phyloP scores from a whole-genome alignment of 352 stramenopile genomes.

The Globisporangium paroecandrum region DNA sequence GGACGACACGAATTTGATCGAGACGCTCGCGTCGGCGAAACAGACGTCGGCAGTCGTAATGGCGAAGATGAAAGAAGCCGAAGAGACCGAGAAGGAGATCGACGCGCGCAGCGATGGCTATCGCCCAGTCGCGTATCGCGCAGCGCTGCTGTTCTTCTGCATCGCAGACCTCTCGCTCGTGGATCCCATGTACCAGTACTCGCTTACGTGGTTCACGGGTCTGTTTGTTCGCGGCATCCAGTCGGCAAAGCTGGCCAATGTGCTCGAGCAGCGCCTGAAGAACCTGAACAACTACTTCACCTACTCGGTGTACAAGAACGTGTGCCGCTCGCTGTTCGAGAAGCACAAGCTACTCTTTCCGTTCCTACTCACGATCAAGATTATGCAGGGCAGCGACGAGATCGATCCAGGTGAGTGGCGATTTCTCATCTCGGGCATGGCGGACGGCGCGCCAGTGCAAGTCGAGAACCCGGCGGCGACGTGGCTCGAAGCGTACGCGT shows the following conservation, averaged over 20 bases:
- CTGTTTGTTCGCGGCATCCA: slow-evolving; percentile 91
- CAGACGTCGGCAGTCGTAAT: slow-evolving; percentile 79
- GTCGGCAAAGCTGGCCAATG: slow-evolving; percentile 58
- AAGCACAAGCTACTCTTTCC: slow-evolving; percentile 94
- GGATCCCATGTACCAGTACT: slow-evolving; percentile 92
- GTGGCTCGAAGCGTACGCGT: slow-evolving; percentile 77
- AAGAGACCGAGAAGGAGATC: slow-evolving; percentile 90
- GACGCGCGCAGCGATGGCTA: slow-evolving; percentile 86
- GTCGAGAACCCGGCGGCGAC: slow-evolving; percentile 47
- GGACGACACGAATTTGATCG: slow-evolving; percentile 91
- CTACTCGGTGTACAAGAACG: slow-evolving; percentile 93
- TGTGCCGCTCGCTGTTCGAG: slow-evolving; percentile 92
- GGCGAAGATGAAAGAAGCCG: slow-evolving; percentile 88
- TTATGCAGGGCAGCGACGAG: slow-evolving; percentile 82
- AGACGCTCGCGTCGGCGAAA: slow-evolving; percentile 83
- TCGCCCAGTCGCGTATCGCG: slow-evolving; percentile 83
- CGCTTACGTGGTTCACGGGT: slow-evolving; percentile 89
- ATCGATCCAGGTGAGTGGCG: slow-evolving; percentile 86
- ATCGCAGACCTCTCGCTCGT: slow-evolving; percentile 87
- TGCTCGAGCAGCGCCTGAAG: slow-evolving; percentile 70
- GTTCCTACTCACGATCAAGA: slow-evolving; percentile 88
- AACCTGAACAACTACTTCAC: slow-evolving; percentile 93
- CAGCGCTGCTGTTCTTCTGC: slow-evolving; percentile 89
- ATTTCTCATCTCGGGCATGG: slow-evolving; percentile 88
- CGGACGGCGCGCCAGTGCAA: slow-evolving; percentile 29